A percentile compares a stretch with the other conserved stretches of the same genome.
Evolutionary conservation across 192 early-diverging fungal species (phyloP).

Genomic region (Backusella tuberculispora): DNA sequence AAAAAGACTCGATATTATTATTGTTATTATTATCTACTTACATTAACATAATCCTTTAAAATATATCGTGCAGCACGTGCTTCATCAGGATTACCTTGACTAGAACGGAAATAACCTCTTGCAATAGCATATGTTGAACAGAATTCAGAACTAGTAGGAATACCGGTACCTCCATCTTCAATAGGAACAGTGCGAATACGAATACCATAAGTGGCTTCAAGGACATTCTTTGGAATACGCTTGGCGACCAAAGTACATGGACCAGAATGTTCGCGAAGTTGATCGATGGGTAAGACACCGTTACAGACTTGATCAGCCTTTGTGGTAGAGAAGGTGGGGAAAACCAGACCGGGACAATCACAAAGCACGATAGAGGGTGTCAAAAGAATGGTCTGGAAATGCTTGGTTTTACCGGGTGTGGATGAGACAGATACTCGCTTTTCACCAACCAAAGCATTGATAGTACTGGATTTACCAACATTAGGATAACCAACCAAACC

Average conservation of each 20-base stretch:
- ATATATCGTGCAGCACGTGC: conserved; percentile 94
- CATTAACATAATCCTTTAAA: conserved; percentile 96
- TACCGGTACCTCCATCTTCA: conserved; percentile 76
- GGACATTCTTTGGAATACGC: conserved; percentile 84
- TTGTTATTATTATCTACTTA: conserved; percentile 34
- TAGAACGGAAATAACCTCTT: conserved; percentile 87
- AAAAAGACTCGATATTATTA: background rate
- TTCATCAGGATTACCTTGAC: conserved; percentile 98
- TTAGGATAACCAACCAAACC: conserved; percentile 99
- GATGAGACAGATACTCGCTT: conserved; percentile 94
- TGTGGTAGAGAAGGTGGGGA: conserved; percentile 98
- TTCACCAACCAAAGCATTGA: conserved; percentile 95
- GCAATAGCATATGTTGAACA: conserved; percentile 89
- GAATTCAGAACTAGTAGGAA: conserved; percentile 91
- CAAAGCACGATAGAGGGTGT: conserved; percentile 86
- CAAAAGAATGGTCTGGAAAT: conserved; percentile 98
- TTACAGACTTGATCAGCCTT: conserved; percentile 99
- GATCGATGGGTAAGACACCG: conserved; percentile 98
- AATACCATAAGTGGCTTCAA: conserved; percentile 95
- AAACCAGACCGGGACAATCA: conserved; percentile 99
- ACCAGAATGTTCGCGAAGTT: conserved; percentile 92
- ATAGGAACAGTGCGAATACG: conserved; percentile 72
- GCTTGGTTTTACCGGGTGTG: conserved; percentile 99
- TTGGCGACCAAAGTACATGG: conserved; percentile 80
- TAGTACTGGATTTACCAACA: conserved; percentile 98